Evolutionary conservation across 202 grass and related monocot species (phyloP).

Genomic region (Hordeum pubiflorum): DNA sequence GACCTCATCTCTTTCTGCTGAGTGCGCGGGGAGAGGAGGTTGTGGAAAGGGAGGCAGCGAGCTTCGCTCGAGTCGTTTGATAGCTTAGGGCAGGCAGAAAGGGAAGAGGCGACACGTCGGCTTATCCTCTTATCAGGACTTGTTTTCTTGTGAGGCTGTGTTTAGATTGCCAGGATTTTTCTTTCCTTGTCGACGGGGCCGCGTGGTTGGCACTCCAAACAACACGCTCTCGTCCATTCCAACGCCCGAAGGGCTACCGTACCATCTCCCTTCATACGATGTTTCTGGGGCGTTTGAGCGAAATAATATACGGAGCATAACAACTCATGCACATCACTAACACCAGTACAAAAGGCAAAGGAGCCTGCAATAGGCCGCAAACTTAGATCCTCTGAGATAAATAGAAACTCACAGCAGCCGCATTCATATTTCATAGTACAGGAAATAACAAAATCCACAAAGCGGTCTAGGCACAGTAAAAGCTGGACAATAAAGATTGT

Average conservation of each 20-base stretch:
- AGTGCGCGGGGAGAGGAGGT: neutral
- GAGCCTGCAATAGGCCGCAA: neutral
- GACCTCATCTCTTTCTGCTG: constrained; percentile 28
- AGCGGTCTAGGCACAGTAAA: constrained; percentile 14
- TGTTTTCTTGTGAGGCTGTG: constrained; percentile 12
- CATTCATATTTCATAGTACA: neutral
- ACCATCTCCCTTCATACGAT: neutral
- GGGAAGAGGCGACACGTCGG: constrained; percentile 51
- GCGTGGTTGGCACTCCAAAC: neutral
- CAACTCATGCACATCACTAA: neutral
- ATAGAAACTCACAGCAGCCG: constrained; percentile 16
- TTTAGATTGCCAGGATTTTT: constrained; percentile 30
- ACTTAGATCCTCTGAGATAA: constrained; percentile 15
- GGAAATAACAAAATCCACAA: neutral
- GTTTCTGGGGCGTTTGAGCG: neutral
- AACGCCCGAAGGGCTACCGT: neutral
- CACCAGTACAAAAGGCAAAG: neutral
- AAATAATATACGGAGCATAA: no score
- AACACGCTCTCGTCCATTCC: neutral
- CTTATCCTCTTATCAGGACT: constrained; percentile 83
- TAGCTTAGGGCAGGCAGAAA: neutral
- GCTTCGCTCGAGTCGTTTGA: neutral
- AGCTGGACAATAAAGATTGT: constrained; percentile 14
- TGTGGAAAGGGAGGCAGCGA: neutral
- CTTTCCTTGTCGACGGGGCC: neutral